Base-by-base conservation (phyloP, 257 asterid species). In the Fraxinus americana region DNA sequence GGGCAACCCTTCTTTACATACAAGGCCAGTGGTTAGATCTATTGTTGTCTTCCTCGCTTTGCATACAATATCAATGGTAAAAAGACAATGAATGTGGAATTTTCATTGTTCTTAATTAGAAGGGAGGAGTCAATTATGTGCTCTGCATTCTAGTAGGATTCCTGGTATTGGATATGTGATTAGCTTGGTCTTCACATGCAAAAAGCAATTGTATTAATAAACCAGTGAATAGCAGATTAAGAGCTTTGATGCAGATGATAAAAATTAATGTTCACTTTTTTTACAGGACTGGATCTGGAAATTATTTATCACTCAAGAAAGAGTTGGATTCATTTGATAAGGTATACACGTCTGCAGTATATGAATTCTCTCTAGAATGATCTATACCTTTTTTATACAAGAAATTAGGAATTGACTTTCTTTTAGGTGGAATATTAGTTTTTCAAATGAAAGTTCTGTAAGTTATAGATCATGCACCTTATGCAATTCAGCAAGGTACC, bases 271-370 rank as follows among this genome's bases (percentile, higher is more conserved):
- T 67, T 76, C 67, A 48, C 63, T 72, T 72, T 83, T 79, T 79
- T 89, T 80, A 80, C 92, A 91, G 97, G 93, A 82, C 61, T 69
- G 72, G 67, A 29, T 54, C 39, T 12, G 83, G 80, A 81, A 70
- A 84, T 76, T 78, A 74, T 82, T 84, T 84, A 75, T 77, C 86
- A 67, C 78, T 79, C 81, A 85, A 83, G 78, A 92, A 87, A 78
- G 94, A 87, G 71, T 82, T 94, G 19, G 91, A 86, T 65, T 93
- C 97, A 21, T 93, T 96, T 88, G 93, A 93, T 84, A 92, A 96
- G 98, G 97, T 95, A 91, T 45, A 71, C 71, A 59, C 77, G 65
- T 81, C 75, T 72, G 48, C 74, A 67, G 34, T 30, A 16, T 10
- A 57, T 84, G 76, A 57, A 67, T 75, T 74, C 52, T 12, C 27